phyloP scores from a whole-genome alignment of 208 protist genomes.

The Leishmania martiniquensis region DNA sequence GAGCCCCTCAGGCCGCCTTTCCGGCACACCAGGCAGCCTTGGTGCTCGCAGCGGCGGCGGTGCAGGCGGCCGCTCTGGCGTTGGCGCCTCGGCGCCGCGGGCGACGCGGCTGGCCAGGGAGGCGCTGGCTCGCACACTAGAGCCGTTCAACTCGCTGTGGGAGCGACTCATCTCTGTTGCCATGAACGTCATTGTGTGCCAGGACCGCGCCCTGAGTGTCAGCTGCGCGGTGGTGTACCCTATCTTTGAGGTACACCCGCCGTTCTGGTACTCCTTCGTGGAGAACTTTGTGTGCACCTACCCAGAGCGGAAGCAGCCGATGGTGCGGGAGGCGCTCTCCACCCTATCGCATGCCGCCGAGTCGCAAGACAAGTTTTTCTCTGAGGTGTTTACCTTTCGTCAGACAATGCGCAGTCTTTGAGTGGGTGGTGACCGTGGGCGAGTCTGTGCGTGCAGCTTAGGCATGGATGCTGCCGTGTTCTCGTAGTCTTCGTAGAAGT shows the following conservation, averaged over 20 bases:
- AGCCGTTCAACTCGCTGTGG: conserved; percentile 75
- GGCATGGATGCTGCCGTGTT: not conserved
- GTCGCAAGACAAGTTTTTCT: conserved; percentile 81
- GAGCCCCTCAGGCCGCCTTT: conserved; percentile 34
- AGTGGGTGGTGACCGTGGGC: not conserved
- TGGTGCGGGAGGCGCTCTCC: conserved; percentile 73
- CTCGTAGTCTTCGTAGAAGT: not conserved
- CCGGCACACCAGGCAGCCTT: conserved; percentile 40
- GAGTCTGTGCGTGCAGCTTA: not conserved
- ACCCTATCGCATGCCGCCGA: conserved; percentile 61
- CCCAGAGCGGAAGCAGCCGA: conserved; percentile 60
- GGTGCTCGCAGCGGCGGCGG: conserved; percentile 25
- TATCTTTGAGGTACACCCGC: conserved; percentile 84
- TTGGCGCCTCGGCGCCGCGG: conserved; percentile 17
- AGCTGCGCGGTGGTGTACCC: conserved; percentile 79
- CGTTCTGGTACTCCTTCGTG: conserved; percentile 82
- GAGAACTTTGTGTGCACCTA: conserved; percentile 71
- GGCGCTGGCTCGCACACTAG: conserved; percentile 59
- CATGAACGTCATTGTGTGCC: conserved; percentile 86
- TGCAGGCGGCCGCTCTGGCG: conserved; percentile 12
- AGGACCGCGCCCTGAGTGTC: conserved; percentile 73
- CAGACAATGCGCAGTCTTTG: conserved; percentile 65
- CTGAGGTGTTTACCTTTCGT: conserved; percentile 80
- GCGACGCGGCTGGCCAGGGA: conserved; percentile 41
- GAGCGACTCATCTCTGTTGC: conserved; percentile 64